phyloP scores from a whole-genome alignment of 441 rosid genomes.

The Mallotus repandus region DNA sequence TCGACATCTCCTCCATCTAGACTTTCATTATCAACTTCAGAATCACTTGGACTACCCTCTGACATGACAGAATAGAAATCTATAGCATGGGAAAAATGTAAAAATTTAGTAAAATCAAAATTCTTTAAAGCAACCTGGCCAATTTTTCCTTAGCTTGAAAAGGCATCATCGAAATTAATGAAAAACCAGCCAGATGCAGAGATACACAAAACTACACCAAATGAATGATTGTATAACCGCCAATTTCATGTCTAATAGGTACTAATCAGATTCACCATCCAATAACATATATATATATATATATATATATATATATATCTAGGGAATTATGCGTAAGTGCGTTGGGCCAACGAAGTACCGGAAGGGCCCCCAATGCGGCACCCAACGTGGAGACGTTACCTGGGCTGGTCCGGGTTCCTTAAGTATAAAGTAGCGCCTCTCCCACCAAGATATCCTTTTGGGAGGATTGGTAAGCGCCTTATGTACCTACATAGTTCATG shows the following conservation, averaged over 20 bases:
- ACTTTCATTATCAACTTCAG: conserved; percentile 88
- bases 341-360: no score
- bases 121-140: background rate
- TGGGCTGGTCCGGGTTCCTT: no score
- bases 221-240: background rate
- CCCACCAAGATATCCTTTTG: no score
- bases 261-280: background rate
- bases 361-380: no score
- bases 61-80: conserved; percentile 98
- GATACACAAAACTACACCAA: conserved; percentile 6
- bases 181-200: background rate
- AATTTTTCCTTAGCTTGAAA: background rate
- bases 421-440: no score
- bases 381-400: no score
- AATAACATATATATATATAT: background rate
- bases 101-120: conserved; percentile 13
- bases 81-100: conserved; percentile 33
- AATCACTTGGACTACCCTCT: conserved; percentile 81
- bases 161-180: background rate
- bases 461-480: no score
- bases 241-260: conserved; percentile 2
- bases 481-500: no score
- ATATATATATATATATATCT: no score
- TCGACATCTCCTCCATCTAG: conserved; percentile 82
- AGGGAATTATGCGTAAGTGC: no score